These are phyloP conservation scores for Reticulascus tulasneorum DNA, from an alignment of 2,329 filamentous ascomycete genomes.

Conservation along the genomic window DNA sequence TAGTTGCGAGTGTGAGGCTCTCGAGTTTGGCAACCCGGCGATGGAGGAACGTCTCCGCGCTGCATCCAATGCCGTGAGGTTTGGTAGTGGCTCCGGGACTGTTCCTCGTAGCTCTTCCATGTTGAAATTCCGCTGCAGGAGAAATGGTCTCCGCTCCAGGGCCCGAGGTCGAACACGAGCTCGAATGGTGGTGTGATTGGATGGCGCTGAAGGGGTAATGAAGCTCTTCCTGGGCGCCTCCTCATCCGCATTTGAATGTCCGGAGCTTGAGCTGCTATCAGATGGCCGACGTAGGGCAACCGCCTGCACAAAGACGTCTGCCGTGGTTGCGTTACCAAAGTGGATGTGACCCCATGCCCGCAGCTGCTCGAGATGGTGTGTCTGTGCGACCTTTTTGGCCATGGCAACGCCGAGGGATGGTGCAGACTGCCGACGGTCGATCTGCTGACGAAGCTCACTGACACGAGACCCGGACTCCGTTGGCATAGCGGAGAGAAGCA, in stretches of 20 bases:
- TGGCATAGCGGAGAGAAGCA: slow-evolving; percentile 23
- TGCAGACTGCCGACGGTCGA: slow-evolving; percentile 22
- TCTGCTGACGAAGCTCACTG: neutral
- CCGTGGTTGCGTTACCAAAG: slow-evolving; percentile 34
- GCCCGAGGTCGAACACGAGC: slow-evolving; percentile 39
- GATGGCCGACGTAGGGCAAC: slow-evolving; percentile 33
- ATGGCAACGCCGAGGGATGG: slow-evolving; percentile 8
- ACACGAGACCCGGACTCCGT: slow-evolving; percentile 6
- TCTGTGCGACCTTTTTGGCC: slow-evolving; percentile 7
- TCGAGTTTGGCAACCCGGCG: slow-evolving; percentile 2
- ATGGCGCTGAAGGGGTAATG: slow-evolving; percentile 1
- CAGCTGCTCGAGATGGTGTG: slow-evolving; percentile 26
- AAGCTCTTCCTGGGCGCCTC: slow-evolving; percentile 4
- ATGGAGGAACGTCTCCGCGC: slow-evolving; percentile 8
- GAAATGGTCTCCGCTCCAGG: slow-evolving; percentile 38
- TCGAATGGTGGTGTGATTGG: slow-evolving; percentile 30
- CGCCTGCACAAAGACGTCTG: slow-evolving; percentile 42
- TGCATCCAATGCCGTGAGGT: neutral
- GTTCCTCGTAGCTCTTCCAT: slow-evolving; percentile 43
- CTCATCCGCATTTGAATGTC: slow-evolving; percentile 2
- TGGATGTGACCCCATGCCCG: slow-evolving; percentile 37
- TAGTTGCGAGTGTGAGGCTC: neutral
- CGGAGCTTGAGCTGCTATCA: slow-evolving; percentile 16
- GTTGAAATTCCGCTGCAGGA: slow-evolving; percentile 48
- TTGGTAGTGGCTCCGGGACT: slow-evolving; percentile 31